Percentiles rank a stretch among this genome's conserved stretches.
These are phyloP conservation scores for Spergularia azorica DNA, from an alignment of 179 eudicot genomes.

Conservation along the genomic window DNA sequence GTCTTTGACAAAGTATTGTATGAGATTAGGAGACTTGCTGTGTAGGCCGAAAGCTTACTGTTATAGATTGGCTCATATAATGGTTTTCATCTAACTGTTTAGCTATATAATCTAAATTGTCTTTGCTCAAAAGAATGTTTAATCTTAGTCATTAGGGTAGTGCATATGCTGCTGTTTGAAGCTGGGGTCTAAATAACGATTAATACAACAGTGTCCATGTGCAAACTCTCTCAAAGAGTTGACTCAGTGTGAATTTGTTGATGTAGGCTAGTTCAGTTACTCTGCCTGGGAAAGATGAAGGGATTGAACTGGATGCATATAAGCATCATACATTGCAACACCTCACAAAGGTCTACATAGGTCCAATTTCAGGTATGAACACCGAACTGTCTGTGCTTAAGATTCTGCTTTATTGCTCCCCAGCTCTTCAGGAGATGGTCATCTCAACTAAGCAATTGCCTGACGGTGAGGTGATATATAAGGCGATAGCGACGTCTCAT, in stretches of 20 bases:
- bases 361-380: background rate
- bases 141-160: background rate
- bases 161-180: background rate
- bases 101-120: too few relatives aligned
- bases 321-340: background rate
- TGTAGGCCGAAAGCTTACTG: background rate
- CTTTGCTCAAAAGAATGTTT: background rate
- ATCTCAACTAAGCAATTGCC: background rate
- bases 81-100: too few relatives aligned
- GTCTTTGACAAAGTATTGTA: background rate
- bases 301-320: background rate
- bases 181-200: background rate
- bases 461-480: background rate
- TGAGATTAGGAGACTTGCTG: background rate
- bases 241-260: background rate
- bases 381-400: background rate
- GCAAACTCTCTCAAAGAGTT: background rate
- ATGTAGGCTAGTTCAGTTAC: background rate
- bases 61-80: background rate
- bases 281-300: background rate
- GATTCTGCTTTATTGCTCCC: constrained; percentile 6
- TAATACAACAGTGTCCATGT: background rate
- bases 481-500: background rate
- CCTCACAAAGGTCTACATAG: background rate
- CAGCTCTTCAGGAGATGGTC: constrained; percentile 7